Percentiles rank a stretch among this genome's conserved stretches.
Evolutionary conservation across 148 eudicot genomes (phyloP).

Genomic region (Amaranthus cruentus): DNA sequence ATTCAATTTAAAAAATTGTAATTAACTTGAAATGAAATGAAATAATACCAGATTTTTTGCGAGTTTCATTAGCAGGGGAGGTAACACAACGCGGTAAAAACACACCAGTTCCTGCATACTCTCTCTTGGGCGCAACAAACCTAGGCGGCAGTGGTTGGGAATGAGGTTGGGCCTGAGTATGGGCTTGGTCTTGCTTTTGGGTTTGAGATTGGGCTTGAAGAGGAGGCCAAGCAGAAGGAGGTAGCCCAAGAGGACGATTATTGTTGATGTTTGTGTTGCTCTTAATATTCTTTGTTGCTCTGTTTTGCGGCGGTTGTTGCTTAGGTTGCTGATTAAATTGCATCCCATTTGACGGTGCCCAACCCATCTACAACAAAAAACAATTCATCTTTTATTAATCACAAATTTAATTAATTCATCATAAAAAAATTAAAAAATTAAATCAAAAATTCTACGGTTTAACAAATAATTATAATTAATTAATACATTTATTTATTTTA

Average conservation of each 20-base stretch:
- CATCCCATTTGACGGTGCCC: constrained; percentile 11
- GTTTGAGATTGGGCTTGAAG: constrained; percentile 39
- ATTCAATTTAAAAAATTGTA: background rate
- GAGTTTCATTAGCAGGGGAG: constrained; percentile 21
- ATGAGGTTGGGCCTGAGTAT: constrained; percentile 26
- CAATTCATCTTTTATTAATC: background rate
- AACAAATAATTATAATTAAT: no score
- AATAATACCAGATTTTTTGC: constrained; percentile 46
- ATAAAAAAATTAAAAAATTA: background rate
- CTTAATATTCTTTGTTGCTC: constrained; percentile 1
- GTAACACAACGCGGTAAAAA: constrained; percentile 55
- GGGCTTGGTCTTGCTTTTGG: constrained; percentile 28
- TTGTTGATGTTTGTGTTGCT: constrained; percentile 8
- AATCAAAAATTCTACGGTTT: background rate
- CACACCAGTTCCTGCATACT: constrained; percentile 64
- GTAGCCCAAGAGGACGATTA: constrained; percentile 30
- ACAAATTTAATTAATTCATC: background rate
- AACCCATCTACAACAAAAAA: constrained; percentile 5
- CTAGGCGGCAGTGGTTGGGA: constrained; percentile 37
- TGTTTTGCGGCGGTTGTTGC: constrained; percentile 11
- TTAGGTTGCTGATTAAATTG: constrained; percentile 10
- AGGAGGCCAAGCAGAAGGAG: constrained; percentile 60
- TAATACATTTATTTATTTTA: no score
- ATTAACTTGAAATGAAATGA: background rate
- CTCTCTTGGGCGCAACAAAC: constrained; percentile 36